These are phyloP conservation scores for Geotrichum phurueaensis DNA, from an alignment of 1,139 yeast genomes.

Conservation along the genomic window DNA sequence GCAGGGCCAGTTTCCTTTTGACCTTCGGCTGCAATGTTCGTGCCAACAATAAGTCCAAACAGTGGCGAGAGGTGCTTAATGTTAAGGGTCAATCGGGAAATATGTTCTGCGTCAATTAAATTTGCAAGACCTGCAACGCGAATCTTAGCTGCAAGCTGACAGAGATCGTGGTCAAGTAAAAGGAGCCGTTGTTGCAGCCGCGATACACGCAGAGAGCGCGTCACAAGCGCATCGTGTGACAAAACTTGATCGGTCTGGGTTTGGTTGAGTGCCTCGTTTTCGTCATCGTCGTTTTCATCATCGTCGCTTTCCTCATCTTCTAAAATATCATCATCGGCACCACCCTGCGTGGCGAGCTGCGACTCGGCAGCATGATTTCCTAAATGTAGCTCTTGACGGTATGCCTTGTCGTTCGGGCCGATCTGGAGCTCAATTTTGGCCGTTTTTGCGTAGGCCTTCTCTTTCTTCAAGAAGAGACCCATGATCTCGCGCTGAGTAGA, in stretches of 20 bases:
- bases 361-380: not conserved
- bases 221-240: slow-evolving; percentile 8
- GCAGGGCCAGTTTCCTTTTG: not conserved
- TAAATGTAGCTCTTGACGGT: slow-evolving; percentile 2
- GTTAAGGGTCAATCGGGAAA: slow-evolving; percentile 22
- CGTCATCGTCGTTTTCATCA: slow-evolving; percentile 13
- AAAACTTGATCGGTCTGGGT: slow-evolving; percentile 8
- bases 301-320: not conserved
- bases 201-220: slow-evolving; percentile 9
- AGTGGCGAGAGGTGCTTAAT: slow-evolving; percentile 25
- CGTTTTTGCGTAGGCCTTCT: slow-evolving; percentile 19
- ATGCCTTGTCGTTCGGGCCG: slow-evolving; percentile 13
- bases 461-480: slow-evolving; percentile 23
- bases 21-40: slow-evolving; percentile 4
- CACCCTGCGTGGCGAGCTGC: not conserved
- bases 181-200: slow-evolving; percentile 9
- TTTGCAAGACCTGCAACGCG: slow-evolving; percentile 24
- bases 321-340: not conserved
- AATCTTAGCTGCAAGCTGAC: slow-evolving; percentile 24
- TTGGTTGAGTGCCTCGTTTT: slow-evolving; percentile 8
- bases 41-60: slow-evolving; percentile 13
- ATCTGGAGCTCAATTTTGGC: slow-evolving; percentile 18
- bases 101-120: slow-evolving; percentile 20
- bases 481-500: slow-evolving; percentile 19
- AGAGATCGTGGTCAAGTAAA: slow-evolving; percentile 17